A percentile compares a stretch with the other conserved stretches of the same genome.
Evolutionary conservation across 2,329 filamentous ascomycete genomes (phyloP).

Genomic region (Colletotrichum orbiculare): DNA sequence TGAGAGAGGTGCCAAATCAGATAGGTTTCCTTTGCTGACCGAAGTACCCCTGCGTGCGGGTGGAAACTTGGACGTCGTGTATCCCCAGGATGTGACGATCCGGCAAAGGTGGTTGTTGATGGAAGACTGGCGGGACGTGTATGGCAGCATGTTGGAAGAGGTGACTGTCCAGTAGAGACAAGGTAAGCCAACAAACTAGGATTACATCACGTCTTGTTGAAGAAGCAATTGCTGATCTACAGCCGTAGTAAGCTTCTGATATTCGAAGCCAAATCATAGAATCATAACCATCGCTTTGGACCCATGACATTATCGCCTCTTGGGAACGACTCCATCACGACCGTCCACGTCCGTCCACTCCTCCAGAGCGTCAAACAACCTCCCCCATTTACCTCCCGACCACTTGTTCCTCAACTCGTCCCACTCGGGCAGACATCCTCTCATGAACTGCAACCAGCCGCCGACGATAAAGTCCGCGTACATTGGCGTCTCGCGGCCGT

Average conservation of each 20-base stretch:
- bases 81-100: not conserved
- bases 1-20: too few relatives aligned
- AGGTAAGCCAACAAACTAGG: not conserved
- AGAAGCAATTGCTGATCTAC: not conserved
- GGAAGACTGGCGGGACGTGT: not conserved
- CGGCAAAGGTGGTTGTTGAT: not conserved
- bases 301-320: not conserved
- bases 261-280: not conserved
- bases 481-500: conserved; percentile 2
- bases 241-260: not conserved
- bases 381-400: not conserved
- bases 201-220: not conserved
- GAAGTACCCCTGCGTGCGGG: too few relatives aligned
- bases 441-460: conserved; percentile 6
- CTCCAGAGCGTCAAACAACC: conserved; percentile 2
- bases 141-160: not conserved
- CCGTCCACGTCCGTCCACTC: conserved; percentile 4
- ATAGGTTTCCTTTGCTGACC: too few relatives aligned
- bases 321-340: not conserved
- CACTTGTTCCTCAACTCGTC: conserved; percentile 4
- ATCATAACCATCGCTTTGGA: not conserved
- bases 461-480: conserved; percentile 4
- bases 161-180: not conserved
- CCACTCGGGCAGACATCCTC: conserved; percentile 3
- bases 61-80: too few relatives aligned